phyloP scores from a whole-genome alignment of 1,284 basidiomycete species.

The Apiotrichum montevideense region DNA sequence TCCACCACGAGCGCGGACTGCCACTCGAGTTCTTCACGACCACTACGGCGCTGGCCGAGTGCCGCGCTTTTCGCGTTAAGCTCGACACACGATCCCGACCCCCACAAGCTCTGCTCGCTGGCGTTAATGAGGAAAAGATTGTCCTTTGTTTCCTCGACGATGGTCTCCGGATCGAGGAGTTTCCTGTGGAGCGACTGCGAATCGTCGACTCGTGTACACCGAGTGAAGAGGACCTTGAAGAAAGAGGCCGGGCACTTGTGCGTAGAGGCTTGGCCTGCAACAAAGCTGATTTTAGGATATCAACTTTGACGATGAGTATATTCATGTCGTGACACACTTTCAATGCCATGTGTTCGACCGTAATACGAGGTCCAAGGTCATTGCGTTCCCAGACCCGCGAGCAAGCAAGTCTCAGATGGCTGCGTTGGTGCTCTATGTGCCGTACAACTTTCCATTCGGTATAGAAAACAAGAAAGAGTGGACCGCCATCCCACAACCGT shows the following conservation, averaged over 20 bases:
- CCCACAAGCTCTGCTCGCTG: conserved; percentile 13
- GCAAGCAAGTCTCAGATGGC: background rate
- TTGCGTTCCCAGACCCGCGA: conserved; percentile 17
- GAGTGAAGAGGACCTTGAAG: no score
- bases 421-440: background rate
- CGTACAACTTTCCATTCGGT: background rate
- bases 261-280: no score
- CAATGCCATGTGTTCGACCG: conserved; percentile 24
- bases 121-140: conserved; percentile 1
- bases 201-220: no score
- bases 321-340: conserved; percentile 24
- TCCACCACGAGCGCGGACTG: conserved; percentile 1
- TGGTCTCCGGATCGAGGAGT: background rate
- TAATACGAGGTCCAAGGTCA: conserved; percentile 7
- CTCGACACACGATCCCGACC: background rate
- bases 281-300: conserved; percentile 23
- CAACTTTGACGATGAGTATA: conserved; percentile 36
- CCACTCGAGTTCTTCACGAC: conserved; percentile 25
- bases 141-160: background rate
- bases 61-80: background rate
- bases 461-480: background rate
- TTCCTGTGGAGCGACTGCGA: background rate
- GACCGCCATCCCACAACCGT: background rate
- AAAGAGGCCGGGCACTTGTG: no score
- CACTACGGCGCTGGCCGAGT: conserved; percentile 16